These are phyloP conservation scores for Brachypodium distachyon DNA, from an alignment of 202 grass and related monocot genomes.

Conservation along the genomic window DNA sequence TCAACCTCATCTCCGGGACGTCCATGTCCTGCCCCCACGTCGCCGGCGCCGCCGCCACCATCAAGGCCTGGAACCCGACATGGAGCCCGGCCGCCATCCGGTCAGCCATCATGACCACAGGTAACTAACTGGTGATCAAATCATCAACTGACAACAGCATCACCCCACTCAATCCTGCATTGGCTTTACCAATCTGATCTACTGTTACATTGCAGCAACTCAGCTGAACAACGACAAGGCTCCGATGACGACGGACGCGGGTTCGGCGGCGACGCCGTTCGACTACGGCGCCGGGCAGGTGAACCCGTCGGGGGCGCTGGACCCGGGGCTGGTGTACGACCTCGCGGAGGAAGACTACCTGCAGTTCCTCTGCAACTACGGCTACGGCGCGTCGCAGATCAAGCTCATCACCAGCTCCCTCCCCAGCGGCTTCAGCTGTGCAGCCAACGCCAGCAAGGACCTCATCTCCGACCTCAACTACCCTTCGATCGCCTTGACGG, in stretches of 20 bases:
- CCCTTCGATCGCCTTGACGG: conserved; percentile 60
- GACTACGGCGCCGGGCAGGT: conserved; percentile 74
- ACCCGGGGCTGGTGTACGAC: conserved; percentile 77
- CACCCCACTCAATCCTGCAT: too few relatives aligned
- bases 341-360: conserved; percentile 47
- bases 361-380: conserved; percentile 82
- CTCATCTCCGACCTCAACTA: conserved; percentile 90
- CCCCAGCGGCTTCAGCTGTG: conserved; percentile 42
- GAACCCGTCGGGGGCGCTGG: conserved; percentile 44
- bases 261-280: conserved; percentile 50
- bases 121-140: too few relatives aligned
- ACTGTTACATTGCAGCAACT: conserved; percentile 31
- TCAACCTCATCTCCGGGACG: conserved; percentile 80
- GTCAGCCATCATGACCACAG: conserved; percentile 78
- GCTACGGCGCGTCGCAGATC: conserved; percentile 46
- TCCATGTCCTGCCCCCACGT: conserved; percentile 95
- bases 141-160: too few relatives aligned
- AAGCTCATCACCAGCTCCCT: conserved; percentile 46
- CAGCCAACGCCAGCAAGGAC: conserved; percentile 48
- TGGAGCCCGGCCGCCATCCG: conserved; percentile 81
- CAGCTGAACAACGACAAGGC: conserved; percentile 44
- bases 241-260: conserved; percentile 35
- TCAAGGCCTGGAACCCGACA: conserved; percentile 71
- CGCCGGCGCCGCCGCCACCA: conserved; percentile 46
- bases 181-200: too few relatives aligned